These are phyloP conservation scores for Xylaria flabelliformis DNA, from an alignment of 495 filamentous ascomycete species.

Conservation along the genomic window DNA sequence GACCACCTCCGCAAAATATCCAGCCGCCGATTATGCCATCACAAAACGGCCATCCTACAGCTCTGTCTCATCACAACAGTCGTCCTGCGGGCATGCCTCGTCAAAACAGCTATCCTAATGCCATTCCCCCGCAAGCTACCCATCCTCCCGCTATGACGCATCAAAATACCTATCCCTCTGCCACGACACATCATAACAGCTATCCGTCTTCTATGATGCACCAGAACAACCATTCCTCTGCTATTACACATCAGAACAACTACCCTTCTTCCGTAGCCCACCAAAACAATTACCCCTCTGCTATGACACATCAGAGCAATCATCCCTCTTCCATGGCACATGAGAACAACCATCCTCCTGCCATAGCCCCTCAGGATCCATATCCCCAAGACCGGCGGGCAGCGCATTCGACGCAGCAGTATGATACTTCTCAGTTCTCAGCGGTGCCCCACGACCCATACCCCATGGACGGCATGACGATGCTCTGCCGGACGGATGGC, in stretches of 20 bases:
- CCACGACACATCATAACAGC: neutral
- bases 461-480: constrained; percentile 97
- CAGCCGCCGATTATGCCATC: neutral
- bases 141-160: neutral
- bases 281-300: neutral
- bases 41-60: neutral
- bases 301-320: neutral
- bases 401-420: constrained; percentile 47
- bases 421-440: constrained; percentile 67
- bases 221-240: neutral
- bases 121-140: neutral
- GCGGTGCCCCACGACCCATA: constrained; percentile 90
- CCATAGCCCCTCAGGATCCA: constrained; percentile 34
- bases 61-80: neutral
- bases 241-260: neutral
- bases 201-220: neutral
- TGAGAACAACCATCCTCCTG: neutral
- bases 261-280: neutral
- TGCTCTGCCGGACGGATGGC: constrained; percentile 83
- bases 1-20: neutral
- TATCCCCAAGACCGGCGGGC: constrained; percentile 34
- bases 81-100: neutral
- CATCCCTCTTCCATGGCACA: neutral
- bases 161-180: neutral
- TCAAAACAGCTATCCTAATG: constrained; percentile 7